Base-by-base conservation (phyloP, 2,329 filamentous ascomycete species). In the Chaetomium sp. region DNA sequence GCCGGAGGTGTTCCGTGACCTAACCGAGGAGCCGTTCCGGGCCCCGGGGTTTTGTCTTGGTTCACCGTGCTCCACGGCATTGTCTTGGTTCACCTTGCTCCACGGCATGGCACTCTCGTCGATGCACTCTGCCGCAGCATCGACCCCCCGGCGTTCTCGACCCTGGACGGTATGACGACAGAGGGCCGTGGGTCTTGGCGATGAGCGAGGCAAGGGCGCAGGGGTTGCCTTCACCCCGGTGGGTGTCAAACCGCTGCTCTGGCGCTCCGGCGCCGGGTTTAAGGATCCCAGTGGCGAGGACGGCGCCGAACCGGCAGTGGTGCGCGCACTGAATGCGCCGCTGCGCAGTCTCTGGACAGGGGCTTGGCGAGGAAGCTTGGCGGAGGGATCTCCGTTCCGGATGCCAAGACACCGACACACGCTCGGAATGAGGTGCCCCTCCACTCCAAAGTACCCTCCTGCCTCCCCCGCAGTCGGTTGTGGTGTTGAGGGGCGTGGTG, bases 291-390 rank as follows among this genome's bases (percentile, higher is more conserved):
- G 8, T n/a, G 27, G 53, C 33, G n/a, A n/a, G n/a, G n/a, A 47
- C 8, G 45, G n/a, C 7, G 8, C n/a, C n/a, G n/a, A 19, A 42
- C 10, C 31, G 54, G 45, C 25, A 49, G 31, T 67, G 65, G 65
- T 65, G 42, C 51, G 65, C 67, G 64, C 62, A 66, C 57, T 45
- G 50, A 50, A 49, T 65, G 60, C 64, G 67, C 62, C 55, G 47
- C 57, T 68, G 67, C 64, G 67, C 62, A 67, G 9, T 42, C 49
- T 62, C 25, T 65, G 57, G 57, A 55, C 57, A 53, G 42, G 19
- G 27, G 29, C 42, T 60, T 58, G 51, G 51, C 60, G n/a, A 58
- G 23, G 51, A 9, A 29, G 57, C 49, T 62, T 62, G 49, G 55
- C 35, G 35, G 21, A 42, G 33, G 12, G 33, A 57, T 16, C 25